These are phyloP conservation scores for Torulaspora globosa DNA, from an alignment of 1,139 yeast species.

Conservation along the genomic window DNA sequence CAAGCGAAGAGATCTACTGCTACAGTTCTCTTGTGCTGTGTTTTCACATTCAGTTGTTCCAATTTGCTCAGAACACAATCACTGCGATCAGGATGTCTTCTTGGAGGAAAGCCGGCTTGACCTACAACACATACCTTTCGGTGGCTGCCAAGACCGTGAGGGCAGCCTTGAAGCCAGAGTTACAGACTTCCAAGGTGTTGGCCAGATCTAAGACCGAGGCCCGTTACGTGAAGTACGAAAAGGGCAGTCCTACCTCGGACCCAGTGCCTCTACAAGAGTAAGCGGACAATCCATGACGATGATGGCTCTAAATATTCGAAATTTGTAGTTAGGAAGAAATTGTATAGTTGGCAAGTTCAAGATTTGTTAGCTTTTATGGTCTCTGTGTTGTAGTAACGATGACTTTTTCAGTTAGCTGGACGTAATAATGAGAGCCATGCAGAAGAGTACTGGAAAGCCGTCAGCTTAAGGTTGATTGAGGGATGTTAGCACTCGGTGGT, in stretches of 20 bases:
- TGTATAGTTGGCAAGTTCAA: background rate
- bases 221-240: constrained; percentile 65
- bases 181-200: constrained; percentile 68
- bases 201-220: constrained; percentile 70
- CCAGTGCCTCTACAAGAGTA: constrained; percentile 37
- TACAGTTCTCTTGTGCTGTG: background rate
- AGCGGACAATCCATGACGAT: constrained; percentile 1
- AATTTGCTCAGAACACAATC: background rate
- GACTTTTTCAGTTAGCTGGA: constrained; percentile 1
- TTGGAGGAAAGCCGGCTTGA: constrained; percentile 83
- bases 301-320: constrained; percentile 5
- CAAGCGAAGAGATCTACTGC: background rate
- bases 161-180: constrained; percentile 82
- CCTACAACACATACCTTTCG: constrained; percentile 84
- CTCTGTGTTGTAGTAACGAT: background rate
- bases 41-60: background rate
- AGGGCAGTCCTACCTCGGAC: constrained; percentile 51
- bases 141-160: constrained; percentile 89
- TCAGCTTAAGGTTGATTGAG: background rate
- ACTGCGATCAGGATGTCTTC: constrained; percentile 51
- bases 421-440: background rate
- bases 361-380: background rate
- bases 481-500: constrained; percentile 1
- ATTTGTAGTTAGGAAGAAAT: constrained; percentile 1
- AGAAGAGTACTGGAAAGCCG: background rate